Percentiles rank a stretch among this genome's conserved stretches.
These are phyloP conservation scores for Sporothrix brunneoviolacea DNA, from an alignment of 2,329 filamentous ascomycete genomes.

Conservation along the genomic window DNA sequence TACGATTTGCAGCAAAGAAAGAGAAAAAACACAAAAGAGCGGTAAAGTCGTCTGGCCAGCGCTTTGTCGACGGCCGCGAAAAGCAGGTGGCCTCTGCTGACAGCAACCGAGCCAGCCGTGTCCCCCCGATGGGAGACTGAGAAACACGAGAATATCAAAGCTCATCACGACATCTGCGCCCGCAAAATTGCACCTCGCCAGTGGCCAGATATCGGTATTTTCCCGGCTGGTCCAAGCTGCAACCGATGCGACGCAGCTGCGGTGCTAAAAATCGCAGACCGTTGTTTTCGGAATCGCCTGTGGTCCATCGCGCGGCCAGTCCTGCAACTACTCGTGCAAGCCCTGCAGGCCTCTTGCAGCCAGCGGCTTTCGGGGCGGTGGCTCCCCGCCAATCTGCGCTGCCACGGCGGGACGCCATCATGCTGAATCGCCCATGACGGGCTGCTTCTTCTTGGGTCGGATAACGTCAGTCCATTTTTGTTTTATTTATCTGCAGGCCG, in stretches of 20 bases:
- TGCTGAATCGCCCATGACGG: too few species aligned
- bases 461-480: too few species aligned
- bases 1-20: not conserved
- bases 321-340: not conserved
- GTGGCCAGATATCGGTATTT: slow-evolving; percentile 5
- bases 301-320: not conserved
- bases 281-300: not conserved
- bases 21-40: slow-evolving; percentile 3
- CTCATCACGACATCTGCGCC: slow-evolving; percentile 1
- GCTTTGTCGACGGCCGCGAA: too few species aligned
- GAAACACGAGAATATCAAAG: too few species aligned
- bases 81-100: too few species aligned
- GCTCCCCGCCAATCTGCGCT: too few species aligned
- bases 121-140: not conserved
- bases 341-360: not conserved
- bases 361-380: too few species aligned
- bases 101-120: not conserved
- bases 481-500: too few species aligned
- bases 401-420: too few species aligned
- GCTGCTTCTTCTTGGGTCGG: too few species aligned
- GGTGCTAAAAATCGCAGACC: not conserved
- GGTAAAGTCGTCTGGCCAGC: slow-evolving; percentile 3
- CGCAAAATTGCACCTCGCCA: not conserved
- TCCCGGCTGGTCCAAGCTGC: slow-evolving; percentile 1
- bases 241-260: not conserved